Conservation (phyloP, 2,329 filamentous ascomycete genomes). For the Fusarium albosuccineum region DNA sequence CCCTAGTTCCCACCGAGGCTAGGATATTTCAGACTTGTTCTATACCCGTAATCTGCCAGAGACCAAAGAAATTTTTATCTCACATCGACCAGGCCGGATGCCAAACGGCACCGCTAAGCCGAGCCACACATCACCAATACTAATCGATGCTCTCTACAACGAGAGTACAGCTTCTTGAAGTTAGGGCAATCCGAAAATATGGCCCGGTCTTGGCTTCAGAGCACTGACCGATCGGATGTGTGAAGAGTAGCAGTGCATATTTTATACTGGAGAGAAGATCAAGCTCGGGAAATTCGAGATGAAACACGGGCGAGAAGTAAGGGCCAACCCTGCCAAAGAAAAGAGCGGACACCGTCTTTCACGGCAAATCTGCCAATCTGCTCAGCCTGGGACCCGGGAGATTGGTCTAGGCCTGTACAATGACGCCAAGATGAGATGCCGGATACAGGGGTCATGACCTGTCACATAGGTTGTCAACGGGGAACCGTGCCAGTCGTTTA, state of each 20-base stretch:
- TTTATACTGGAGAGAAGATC: not conserved
- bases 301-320: not conserved
- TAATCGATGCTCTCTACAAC: too few species aligned
- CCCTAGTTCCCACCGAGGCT: not conserved
- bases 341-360: not conserved
- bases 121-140: too few species aligned
- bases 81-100: too few species aligned
- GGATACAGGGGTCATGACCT: not conserved
- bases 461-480: not conserved
- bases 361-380: not conserved
- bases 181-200: too few species aligned
- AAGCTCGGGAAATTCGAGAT: not conserved
- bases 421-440: slow-evolving; percentile 1
- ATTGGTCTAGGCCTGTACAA: not conserved
- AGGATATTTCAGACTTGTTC: not conserved
- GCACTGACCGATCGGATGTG: not conserved
- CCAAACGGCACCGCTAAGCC: too few species aligned
- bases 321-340: not conserved
- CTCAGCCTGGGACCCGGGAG: not conserved
- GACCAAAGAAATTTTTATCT: too few species aligned
- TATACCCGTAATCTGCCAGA: not conserved
- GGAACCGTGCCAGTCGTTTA: not conserved
- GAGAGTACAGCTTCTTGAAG: too few species aligned
- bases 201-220: not conserved
- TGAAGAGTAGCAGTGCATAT: not conserved